Percentiles rank a stretch among this genome's conserved stretches.
These are phyloP conservation scores for sorghum (Sorghum bicolor) DNA, from an alignment of 176 grass and related monocot species.

Conservation along the genomic window Sorghum_bicolor_NCBIv3 NC_012870.2:416001-416500, in stretches of 20 bases:
- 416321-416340: neutral
- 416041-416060: neutral
- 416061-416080: neutral
- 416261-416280: neutral
- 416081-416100: too few relatives aligned
- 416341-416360: neutral
- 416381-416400: conserved; percentile 12
- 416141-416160: neutral
- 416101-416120: neutral
- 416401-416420: neutral
- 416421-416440: neutral
- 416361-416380: neutral
- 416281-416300: neutral
- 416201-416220: neutral
- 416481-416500: neutral
- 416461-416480: neutral
- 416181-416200: neutral
- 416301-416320: neutral
- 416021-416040: neutral
- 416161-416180: neutral
- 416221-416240: neutral
- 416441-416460: neutral
- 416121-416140: neutral
- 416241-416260: neutral
- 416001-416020: neutral